Evolutionary conservation across 768 basidiomycete genomes (phyloP).

Genomic region (Russula sp.): DNA sequence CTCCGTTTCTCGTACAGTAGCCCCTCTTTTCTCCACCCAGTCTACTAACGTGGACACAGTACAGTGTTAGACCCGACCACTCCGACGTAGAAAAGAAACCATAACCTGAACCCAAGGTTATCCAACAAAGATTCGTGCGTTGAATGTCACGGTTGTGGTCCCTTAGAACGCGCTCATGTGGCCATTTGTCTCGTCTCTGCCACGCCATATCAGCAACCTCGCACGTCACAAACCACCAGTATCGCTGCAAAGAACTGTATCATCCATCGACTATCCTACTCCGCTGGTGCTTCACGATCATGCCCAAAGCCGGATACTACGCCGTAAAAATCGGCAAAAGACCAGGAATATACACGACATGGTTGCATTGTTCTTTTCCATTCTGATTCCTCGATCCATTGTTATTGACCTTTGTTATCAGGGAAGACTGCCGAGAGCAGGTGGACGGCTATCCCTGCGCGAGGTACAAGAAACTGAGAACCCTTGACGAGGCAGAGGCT

Average conservation of each 20-base stretch:
- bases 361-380: slow-evolving; percentile 45
- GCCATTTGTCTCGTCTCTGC: neutral
- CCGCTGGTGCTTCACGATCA: neutral
- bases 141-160: neutral
- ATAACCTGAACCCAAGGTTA: neutral
- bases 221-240: neutral
- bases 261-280: neutral
- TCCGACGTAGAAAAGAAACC: neutral
- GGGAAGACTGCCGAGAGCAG: slow-evolving; percentile 71
- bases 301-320: slow-evolving; percentile 51
- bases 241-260: neutral
- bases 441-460: slow-evolving; percentile 62
- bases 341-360: slow-evolving; percentile 67
- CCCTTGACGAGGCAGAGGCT: slow-evolving; percentile 52
- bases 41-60: too few relatives aligned
- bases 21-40: too few relatives aligned
- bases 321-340: slow-evolving; percentile 64
- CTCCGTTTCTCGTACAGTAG: too few relatives aligned
- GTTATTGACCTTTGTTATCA: slow-evolving; percentile 34
- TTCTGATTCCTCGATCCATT: neutral
- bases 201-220: neutral
- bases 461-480: slow-evolving; percentile 64
- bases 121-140: neutral
- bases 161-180: neutral
- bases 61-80: too few relatives aligned